Evolutionary conservation across 768 basidiomycete genomes (phyloP).

Genomic region (Fomitopsis pulvina): DNA sequence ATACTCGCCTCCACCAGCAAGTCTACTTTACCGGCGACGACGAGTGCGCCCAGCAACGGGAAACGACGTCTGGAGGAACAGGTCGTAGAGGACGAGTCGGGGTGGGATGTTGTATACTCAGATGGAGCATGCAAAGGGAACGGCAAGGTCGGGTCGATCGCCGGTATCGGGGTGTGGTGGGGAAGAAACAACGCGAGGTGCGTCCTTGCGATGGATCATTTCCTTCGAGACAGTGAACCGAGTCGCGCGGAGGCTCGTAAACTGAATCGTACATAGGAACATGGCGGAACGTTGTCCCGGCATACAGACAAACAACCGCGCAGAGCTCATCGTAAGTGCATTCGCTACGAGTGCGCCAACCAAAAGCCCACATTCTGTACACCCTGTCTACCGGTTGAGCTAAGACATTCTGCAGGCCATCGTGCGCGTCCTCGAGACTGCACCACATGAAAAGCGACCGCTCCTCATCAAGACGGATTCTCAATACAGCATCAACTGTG

Average conservation of each 20-base stretch:
- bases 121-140: slow-evolving; percentile 89
- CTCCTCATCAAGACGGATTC: slow-evolving; percentile 85
- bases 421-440: slow-evolving; percentile 69
- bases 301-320: slow-evolving; percentile 81
- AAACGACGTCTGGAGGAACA: slow-evolving; percentile 8
- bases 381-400: background rate
- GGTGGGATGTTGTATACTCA: slow-evolving; percentile 59
- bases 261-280: slow-evolving; percentile 43
- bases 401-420: slow-evolving; percentile 54
- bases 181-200: slow-evolving; percentile 59
- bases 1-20: background rate
- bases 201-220: slow-evolving; percentile 8
- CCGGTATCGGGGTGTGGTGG: slow-evolving; percentile 92
- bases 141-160: slow-evolving; percentile 56
- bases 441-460: slow-evolving; percentile 45
- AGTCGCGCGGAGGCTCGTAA: background rate
- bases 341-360: background rate
- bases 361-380: background rate
- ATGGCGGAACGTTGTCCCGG: slow-evolving; percentile 78
- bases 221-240: too few species aligned
- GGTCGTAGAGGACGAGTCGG: slow-evolving; percentile 19
- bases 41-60: background rate
- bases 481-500: slow-evolving; percentile 76
- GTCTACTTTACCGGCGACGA: background rate
- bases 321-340: slow-evolving; percentile 71